Evolutionary conservation across 2,329 filamentous ascomycete species (phyloP), one percentile per base, ranked within the genome.

Genomic region (Leptoxyphium fumago): DNA sequence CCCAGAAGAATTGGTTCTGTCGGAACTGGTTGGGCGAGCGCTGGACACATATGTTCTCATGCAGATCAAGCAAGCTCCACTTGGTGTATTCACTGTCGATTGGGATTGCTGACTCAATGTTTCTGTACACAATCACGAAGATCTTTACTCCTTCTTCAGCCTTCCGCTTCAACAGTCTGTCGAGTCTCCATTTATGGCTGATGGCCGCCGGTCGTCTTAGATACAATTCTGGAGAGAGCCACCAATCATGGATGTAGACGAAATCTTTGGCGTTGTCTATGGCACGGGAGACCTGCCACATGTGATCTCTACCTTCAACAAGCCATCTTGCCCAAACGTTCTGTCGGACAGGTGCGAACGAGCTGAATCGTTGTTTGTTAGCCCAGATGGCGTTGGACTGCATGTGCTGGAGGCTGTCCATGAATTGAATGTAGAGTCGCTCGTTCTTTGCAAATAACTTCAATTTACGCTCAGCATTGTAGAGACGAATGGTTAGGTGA

Each of bases 191-290:
- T 64, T 95, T 95, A 61, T 96, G 89, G 59, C 88, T 95, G 64
- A 96, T 95, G 39, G 85, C 87, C 18, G 91, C 84, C 43, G 91
- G 91, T 46, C 91, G 77, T 47, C 91, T 78, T 79, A 96, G 81
- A 66, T 98, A 98, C 39, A 98, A 68, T 63, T 98, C 89, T 1
- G 91, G 91, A 54, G 85, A 95, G 36, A 98, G 68, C 91, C 91
- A 98, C 91, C 91, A 98, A 63, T 96, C 91, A 61, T 98, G 91
- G 49, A 98, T 96, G 64, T 96, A 96, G 54, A 98, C 89, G 48
- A 96, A 89, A 66, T 96, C 91, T 56, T 85, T 85, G 8, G 91
- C 91, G 78, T 95, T 94, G 60, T 86, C 91, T 56, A 98, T 93
- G 10, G 91, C 91, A 50, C 89, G 78, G 10, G 89, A 96, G 7